phyloP scores from a whole-genome alignment of 164 flowering plant species.

The Piper longum region DNA sequence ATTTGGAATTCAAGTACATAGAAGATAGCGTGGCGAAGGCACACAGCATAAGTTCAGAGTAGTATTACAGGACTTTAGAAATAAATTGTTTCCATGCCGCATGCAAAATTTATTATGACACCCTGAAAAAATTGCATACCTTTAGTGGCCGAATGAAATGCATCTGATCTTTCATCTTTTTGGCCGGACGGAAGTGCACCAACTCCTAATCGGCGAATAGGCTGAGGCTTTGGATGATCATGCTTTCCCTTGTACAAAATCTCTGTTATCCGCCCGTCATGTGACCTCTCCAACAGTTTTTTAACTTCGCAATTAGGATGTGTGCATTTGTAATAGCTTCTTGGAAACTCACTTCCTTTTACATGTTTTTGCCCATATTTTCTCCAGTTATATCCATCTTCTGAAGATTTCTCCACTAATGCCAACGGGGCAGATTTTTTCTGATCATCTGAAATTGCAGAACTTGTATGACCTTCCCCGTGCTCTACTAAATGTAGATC shows the following conservation, averaged over 20 bases:
- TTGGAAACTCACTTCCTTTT: conserved; percentile 48
- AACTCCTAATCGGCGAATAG: conserved; percentile 20
- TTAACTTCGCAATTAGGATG: conserved; percentile 50
- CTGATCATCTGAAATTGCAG: conserved; percentile 8
- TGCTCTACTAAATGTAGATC: conserved; percentile 11
- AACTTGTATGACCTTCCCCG: not conserved
- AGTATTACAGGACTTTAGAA: not conserved
- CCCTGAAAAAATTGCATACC: not conserved
- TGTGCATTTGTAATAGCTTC: conserved; percentile 71
- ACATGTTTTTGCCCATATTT: conserved; percentile 75
- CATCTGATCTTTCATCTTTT: conserved; percentile 14
- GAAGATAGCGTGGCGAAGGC: not conserved
- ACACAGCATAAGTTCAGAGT: not conserved
- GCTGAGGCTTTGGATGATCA: conserved; percentile 50
- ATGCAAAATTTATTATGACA: not conserved
- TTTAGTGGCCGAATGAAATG: conserved; percentile 8
- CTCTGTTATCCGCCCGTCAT: conserved; percentile 43
- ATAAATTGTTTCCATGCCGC: not conserved
- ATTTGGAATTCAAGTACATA: not conserved
- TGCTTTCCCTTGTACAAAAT: conserved; percentile 52
- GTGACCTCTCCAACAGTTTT: conserved; percentile 56
- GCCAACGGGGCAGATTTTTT: conserved; percentile 22
- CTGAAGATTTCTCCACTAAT: conserved; percentile 29
- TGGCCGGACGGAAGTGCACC: conserved; percentile 17
- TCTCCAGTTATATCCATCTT: conserved; percentile 73